phyloP scores from a whole-genome alignment of 768 basidiomycete species.

The Leccinum disarticulatum region DNA sequence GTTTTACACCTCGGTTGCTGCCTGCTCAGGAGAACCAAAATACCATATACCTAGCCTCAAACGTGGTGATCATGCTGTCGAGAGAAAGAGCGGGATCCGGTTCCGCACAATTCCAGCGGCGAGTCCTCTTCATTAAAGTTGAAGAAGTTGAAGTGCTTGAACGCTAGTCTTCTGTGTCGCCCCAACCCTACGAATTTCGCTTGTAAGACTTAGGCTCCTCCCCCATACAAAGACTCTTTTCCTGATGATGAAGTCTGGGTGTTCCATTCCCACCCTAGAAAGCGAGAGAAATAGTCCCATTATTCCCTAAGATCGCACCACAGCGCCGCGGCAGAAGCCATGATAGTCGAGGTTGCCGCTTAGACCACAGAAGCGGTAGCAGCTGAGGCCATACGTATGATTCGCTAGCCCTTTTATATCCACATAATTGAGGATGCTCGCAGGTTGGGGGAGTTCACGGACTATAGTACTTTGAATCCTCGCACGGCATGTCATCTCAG shows the following conservation, averaged over 20 bases:
- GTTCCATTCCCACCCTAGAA: conserved; percentile 39
- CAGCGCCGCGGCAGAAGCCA: conserved; percentile 32
- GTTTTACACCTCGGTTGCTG: no score
- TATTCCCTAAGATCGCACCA: conserved; percentile 42
- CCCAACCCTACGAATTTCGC: conserved; percentile 64
- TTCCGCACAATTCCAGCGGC: conserved; percentile 25
- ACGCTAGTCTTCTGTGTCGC: conserved; percentile 50
- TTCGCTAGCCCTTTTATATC: conserved; percentile 28
- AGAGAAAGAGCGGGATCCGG: conserved; percentile 1
- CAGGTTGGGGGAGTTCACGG: conserved; percentile 31
- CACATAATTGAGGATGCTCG: conserved; percentile 24
- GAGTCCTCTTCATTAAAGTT: conserved; percentile 26
- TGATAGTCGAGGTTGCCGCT: conserved; percentile 16
- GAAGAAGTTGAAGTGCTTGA: conserved; percentile 35
- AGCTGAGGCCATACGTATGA: conserved; percentile 32
- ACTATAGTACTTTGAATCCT: conserved; percentile 24
- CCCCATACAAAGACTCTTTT: conserved; percentile 34
- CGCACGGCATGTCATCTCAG: conserved; percentile 43
- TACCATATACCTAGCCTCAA: no score
- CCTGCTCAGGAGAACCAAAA: no score
- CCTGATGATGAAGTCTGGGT: conserved; percentile 31
- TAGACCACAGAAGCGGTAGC: conserved; percentile 13
- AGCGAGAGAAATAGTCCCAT: conserved; percentile 47
- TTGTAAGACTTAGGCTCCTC: conserved; percentile 53
- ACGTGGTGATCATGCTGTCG: no score